Base-by-base conservation (phyloP, 1,284 basidiomycete genomes). In the Rhodotorula sp. region DNA sequence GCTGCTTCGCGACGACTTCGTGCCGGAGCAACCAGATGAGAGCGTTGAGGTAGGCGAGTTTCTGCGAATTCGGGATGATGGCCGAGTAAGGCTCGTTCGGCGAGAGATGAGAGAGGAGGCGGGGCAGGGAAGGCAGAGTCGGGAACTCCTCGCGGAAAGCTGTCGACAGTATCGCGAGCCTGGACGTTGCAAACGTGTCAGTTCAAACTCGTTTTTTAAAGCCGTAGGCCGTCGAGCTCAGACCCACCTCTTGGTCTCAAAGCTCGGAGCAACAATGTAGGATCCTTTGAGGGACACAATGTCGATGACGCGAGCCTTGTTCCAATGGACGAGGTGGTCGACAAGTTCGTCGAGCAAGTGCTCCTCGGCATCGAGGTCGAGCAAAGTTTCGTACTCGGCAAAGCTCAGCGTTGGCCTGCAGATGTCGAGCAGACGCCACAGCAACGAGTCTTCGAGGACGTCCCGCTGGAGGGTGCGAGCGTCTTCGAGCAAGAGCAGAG, bases 21-120 rank as follows among this genome's bases (percentile, higher is more conserved):
- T 89, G 87, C 74, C 91, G 90, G 52, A 99, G 85, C 83, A 98
- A 87, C 94, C 95, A 99, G 58, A 90, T 82, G n/a, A 98, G 87
- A 50, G 94, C 90, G 55, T 91, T 87, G 67, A 90, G 86, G 79
- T 91, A 95, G 56, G 88, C 81, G 21, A 87, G 84, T 45, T 93
- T 86, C 26, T 86, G 82, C 45, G 90, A 88, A 26, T 50, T 38
- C 63, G 86, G 84, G 23, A 91, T 88, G 47, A 91, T 87, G 8
- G 87, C 86, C 12, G 72, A 57, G 80, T 90, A 95, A 85, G 90
- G 80, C 31, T 88, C 86, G 1, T 87, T 85, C 1, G 86, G 84
- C 0, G 91, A 91, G 58, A 95, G 86, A 16, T 84, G 85, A 3
- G 90, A 84, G 43, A 95, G 85, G 34, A 95, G 86, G 31, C 85